Conservation (phyloP, 345 rosid genomes). For the Hypericum androsaemum region DNA sequence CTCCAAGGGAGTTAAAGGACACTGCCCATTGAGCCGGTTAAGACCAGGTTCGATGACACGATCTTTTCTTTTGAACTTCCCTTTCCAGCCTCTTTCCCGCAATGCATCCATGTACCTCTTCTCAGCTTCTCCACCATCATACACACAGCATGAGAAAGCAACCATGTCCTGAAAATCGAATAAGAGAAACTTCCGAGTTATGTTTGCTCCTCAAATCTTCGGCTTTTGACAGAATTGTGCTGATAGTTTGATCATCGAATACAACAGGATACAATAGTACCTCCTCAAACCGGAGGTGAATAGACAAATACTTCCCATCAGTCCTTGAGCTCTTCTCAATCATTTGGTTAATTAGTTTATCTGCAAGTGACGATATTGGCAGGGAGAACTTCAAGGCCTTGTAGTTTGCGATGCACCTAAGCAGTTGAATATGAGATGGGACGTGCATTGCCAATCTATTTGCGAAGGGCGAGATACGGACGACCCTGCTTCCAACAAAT, state of each 20-base stretch:
- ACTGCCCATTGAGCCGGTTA: slow-evolving; percentile 76
- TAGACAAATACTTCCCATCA: slow-evolving; percentile 68
- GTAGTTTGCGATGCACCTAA: slow-evolving; percentile 83
- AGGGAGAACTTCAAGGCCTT: slow-evolving; percentile 69
- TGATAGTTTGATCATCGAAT: slow-evolving; percentile 1
- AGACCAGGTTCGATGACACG: slow-evolving; percentile 54
- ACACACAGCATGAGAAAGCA: slow-evolving; percentile 89
- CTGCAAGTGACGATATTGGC: slow-evolving; percentile 48
- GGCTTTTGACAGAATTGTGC: background rate
- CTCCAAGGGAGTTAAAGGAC: slow-evolving; percentile 94
- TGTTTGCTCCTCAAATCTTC: background rate
- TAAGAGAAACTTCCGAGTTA: slow-evolving; percentile 1
- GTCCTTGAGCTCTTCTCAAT: slow-evolving; percentile 54
- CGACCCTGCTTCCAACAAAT: slow-evolving; percentile 45
- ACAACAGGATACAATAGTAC: slow-evolving; percentile 22
- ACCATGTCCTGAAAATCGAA: slow-evolving; percentile 73
- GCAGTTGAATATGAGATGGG: slow-evolving; percentile 68
- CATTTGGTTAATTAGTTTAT: slow-evolving; percentile 60
- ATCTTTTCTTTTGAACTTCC: slow-evolving; percentile 72
- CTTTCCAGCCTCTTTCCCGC: slow-evolving; percentile 71
- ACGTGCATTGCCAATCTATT: slow-evolving; percentile 95
- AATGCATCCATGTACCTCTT: slow-evolving; percentile 51
- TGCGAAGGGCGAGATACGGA: slow-evolving; percentile 83
- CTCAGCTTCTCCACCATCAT: slow-evolving; percentile 79
- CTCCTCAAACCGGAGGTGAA: slow-evolving; percentile 95